Evolutionary conservation across 148 eudicot species (phyloP), one percentile per base, ranked within the genome.

Genomic region (Rhododendron ferrugineum): DNA sequence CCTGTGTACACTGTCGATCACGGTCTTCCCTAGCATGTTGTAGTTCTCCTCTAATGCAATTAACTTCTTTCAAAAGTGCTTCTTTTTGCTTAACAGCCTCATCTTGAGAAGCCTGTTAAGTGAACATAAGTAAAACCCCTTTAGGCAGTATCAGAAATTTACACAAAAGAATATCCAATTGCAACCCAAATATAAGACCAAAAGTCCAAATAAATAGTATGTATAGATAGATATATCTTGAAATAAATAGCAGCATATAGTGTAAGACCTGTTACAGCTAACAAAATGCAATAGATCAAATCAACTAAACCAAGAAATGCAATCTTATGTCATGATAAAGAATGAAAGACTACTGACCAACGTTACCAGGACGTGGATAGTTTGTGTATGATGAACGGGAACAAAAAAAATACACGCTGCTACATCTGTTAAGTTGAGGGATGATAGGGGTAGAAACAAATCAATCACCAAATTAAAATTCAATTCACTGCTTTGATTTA

Each of bases 11-110:
- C 50, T 89, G 89, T 16, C 92, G 79, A 64, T 94, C 95, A 81
- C 95, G 92, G 20, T 94, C 97, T 22, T 92, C 97, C 88, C 95
- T 84, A 11, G 90, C 92, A 80, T 91, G 94, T 47, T 91, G 94
- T 80, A 94, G 74, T 82, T 94, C 97, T 66, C 85, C 91, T 85
- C 93, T 85, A 36, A 92, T 81, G 80, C 90, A 85, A 60, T 73
- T 89, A 80, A 93, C 87, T 82, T 94, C 97, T 79, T 66, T 89
- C 46, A 6, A 85, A 70, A 92, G 64, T 14, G 82, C 72, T 84
- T 92, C 93, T 36, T 91, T 94, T 83, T 90, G 92, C 84, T 89
- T 90, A 64, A 86, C 68, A 11, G 89, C 91, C 80, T 93, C 97
- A 20, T 92, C 94, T 42, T 88, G 95, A 28, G 87, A 89, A 70